Evolutionary conservation across 805 yeast species (phyloP), one percentile per base, ranked within the genome.

Genomic region (Barnettozyma salicaria): DNA sequence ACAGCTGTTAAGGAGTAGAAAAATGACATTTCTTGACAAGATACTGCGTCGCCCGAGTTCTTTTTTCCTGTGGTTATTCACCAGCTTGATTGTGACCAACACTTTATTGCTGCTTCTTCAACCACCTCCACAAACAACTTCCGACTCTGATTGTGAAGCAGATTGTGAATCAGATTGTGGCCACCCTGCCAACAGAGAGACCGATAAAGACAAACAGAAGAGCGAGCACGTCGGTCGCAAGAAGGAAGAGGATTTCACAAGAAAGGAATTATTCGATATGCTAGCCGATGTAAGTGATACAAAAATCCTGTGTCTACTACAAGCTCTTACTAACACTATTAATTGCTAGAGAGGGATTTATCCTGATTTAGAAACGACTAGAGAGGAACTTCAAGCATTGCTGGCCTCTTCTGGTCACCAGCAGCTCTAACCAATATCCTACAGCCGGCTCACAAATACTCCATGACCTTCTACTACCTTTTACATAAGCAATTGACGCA

Each of bases 1-100:
- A n/a, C n/a, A n/a, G n/a, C n/a, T n/a, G n/a, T n/a, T n/a, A n/a
- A 8, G 29, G 14, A 7, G 12, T 9, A 13, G 17, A 26, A 9
- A 17, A 23, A 37, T 37, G 40, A 37, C 40, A 3, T 37, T 22
- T 21, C 30, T 37, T 14, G 27, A 37, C 22, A 14, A 31, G 17
- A 24, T 37, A 8, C 17, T 37, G 10, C 31, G 31, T n/a, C 31
- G 27, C 11, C 40, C 35, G 13, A 26, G 31, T 7, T 11, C 25
- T 4, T 32, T 32, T 17, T 27, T 37, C 20, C 25, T 37, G 36
- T 18, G 27, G 27, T 18, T 37, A 2, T 37, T 32, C 32, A 37
- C 29, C 17, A 28, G 40, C 13, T 17, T 37, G 3, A 23, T 37
- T 5, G 25, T 37, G 7, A 17, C 40, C 14, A 37, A 29, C 25